Evolutionary conservation across 257 asterid species (phyloP).

Genomic region (Solanum tarijense): DNA sequence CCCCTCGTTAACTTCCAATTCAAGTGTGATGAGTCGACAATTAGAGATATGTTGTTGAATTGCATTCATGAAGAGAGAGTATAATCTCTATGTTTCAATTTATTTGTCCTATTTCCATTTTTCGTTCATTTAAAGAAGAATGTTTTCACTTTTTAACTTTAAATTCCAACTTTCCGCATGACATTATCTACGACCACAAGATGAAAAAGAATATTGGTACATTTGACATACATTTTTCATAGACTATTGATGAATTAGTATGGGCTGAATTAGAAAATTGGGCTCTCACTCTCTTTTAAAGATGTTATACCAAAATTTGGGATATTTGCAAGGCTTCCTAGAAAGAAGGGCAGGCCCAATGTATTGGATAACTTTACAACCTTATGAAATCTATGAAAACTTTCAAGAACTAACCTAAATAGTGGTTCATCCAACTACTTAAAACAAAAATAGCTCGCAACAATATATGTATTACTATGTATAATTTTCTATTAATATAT

Average conservation of each 20-base stretch:
- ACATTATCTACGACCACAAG: too few relatives aligned
- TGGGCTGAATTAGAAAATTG: not conserved
- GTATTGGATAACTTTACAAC: not conserved
- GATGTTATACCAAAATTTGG: not conserved
- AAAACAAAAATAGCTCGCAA: not conserved
- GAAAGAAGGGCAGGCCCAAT: not conserved
- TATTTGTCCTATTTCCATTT: too few relatives aligned
- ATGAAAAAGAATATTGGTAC: too few relatives aligned
- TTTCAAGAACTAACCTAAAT: not conserved
- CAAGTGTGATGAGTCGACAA: too few relatives aligned
- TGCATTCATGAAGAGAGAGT: too few relatives aligned
- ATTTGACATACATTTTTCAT: too few relatives aligned
- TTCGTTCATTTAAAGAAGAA: too few relatives aligned
- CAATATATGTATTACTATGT: not conserved
- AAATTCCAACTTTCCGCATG: too few relatives aligned
- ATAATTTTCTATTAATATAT: not conserved
- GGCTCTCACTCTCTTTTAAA: not conserved
- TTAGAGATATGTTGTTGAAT: too few relatives aligned
- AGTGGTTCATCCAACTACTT: not conserved
- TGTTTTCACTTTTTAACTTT: too few relatives aligned
- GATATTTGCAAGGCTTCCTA: not conserved
- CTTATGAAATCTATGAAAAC: not conserved
- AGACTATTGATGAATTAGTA: not conserved
- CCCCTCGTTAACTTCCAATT: not conserved
- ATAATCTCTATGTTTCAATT: too few relatives aligned